phyloP scores from a whole-genome alignment of 176 grass and related monocot species.

The Triticum turgidum region DNA sequence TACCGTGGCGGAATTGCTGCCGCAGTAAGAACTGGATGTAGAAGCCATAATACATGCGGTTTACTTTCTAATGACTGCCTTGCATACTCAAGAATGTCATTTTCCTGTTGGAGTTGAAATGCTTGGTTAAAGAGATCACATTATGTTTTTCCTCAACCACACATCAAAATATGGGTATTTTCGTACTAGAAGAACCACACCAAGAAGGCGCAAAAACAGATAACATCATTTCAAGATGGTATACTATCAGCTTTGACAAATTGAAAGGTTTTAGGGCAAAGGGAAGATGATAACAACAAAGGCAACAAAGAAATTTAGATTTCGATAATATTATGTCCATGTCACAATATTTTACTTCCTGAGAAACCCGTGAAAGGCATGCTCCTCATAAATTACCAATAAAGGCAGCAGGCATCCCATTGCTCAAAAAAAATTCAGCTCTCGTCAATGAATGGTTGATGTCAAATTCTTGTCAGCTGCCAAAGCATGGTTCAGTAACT shows the following conservation, averaged over 20 bases:
- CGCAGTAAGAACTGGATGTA: conserved; percentile 66
- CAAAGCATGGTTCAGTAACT: neutral
- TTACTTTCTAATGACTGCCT: conserved; percentile 44
- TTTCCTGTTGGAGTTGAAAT: conserved; percentile 60
- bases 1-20: conserved; percentile 57
- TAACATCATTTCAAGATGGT: conserved; percentile 10
- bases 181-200: neutral
- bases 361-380: neutral
- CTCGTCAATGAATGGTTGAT: neutral
- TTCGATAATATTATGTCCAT: neutral
- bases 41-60: conserved; percentile 63
- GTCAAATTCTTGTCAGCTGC: neutral
- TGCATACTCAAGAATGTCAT: conserved; percentile 72
- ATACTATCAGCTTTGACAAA: neutral
- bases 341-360: conserved; percentile 9
- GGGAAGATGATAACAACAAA: neutral
- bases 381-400: neutral
- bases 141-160: neutral
- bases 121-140: neutral
- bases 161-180: neutral
- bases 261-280: neutral
- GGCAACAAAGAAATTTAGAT: neutral
- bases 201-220: neutral
- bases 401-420: neutral
- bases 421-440: neutral